Evolutionary conservation across 2,329 filamentous ascomycete species (phyloP), one percentile per base, ranked within the genome.

Genomic region (Paraconiothyrium sp.): DNA sequence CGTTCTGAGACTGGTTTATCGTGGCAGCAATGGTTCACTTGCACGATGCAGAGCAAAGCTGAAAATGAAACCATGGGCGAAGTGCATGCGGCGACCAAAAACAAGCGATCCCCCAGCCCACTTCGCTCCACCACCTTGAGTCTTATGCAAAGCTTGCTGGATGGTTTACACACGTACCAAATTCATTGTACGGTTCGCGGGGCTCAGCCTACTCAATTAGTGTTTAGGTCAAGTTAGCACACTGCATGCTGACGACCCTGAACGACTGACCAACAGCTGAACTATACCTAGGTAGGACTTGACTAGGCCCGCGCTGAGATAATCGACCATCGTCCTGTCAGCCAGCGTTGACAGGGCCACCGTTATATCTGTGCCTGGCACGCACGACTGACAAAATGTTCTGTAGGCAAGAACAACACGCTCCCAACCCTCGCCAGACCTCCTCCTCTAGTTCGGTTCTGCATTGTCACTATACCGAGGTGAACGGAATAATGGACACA

Each of bases 161-260:
- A 43, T 43, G 22, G 50, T 34, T 52, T 52, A 34, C 34, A 52
- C 39, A n/a, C 22, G 50, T 43, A n/a, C 50, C 37, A 32, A 54
- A 3, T 43, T 13, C 14, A 32, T 13, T 30, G 24, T 32, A 43
- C 11, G 37, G 24, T 16, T 30, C 20, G 34, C 34, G 49, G 32
- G 50, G 50, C n/a, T 32, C 11, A 16, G 20, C 6, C 13, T 16
- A 16, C 30, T 32, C 10, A 32, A 30, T 41, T 27, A 27, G n/a
- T 34, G 30, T 27, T 51, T 20, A 13, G 39, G 24, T 16, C 39
- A 55, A 6, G 16, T 27, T 46, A 34, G 37, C 10, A 55, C 22
- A 24, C 52, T 44, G 37, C 10, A 55, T 32, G 37, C 52, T 44
- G 52, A 44, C 39, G n/a, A 39, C 39, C 52, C 24, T 46, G 20